Evolutionary conservation across 1,284 basidiomycete genomes (phyloP), one percentile per base, ranked within the genome.

Genomic region (Fistulina hepatica): DNA sequence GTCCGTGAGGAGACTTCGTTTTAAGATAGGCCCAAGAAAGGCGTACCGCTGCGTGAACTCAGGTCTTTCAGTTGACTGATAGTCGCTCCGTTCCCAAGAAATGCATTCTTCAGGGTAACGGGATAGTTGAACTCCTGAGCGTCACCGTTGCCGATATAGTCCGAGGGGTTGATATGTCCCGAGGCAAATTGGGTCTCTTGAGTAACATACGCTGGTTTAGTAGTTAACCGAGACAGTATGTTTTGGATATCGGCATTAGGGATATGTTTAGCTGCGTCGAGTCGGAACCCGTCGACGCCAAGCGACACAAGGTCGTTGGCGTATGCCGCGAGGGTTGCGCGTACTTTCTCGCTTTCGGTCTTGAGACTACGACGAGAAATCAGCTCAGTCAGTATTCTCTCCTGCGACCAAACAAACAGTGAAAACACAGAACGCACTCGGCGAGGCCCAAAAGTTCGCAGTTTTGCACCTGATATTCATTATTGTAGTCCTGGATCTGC

Each of bases 51-150:
- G 42, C 59, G n/a, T n/a, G 59, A 66, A 34, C 78, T 71, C n/a
- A 80, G 54, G 48, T 67, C 63, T 46, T 73, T 63, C 16, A 82
- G 57, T 34, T 48, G 56, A 3, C 69, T 64, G 31, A 81, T 76
- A n/a, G n/a, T n/a, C n/a, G n/a, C n/a, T 0, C 67, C 68, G 28
- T 62, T 57, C 5, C 59, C 58, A 2, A 57, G 54, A 54, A 81
- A 81, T 0, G 73, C 70, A 43, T 61, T 58, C 48, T 62, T 57
- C 12, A 82, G 16, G 0, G 71, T 58, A 0, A 56, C 57, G 0
- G 76, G 74, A 49, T 76, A 81, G 21, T 76, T 63, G 58, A 82
- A 77, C 75, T 80, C 76, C 58, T 78, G 73, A 1, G 79, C 76
- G 47, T 78, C 73, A 11, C 73, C 71, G 68, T 71, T 73, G 3